Base-by-base conservation (phyloP, 2,329 filamentous ascomycete species). In the Colletotrichum tanaceti region DNA sequence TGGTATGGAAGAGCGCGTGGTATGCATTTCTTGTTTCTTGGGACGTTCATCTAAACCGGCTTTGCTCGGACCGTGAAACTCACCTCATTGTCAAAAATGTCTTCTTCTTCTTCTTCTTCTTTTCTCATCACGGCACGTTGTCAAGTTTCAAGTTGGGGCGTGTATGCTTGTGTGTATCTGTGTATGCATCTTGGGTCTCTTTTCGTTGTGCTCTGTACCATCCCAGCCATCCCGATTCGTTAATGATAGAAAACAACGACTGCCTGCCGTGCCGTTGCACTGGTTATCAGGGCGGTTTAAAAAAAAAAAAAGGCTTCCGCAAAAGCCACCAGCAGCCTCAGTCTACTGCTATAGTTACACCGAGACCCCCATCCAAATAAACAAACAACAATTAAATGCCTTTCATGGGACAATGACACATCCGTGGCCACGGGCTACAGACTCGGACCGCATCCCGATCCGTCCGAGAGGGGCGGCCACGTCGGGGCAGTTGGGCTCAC, bases 261-360 rank as follows among this genome's bases (percentile, higher is more conserved):
- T 22, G 22, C 44, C 46, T 46, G 2, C 5, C 4, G 35, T 28
- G 58, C 58, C 46, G 35, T 50, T 20, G 58, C 58, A 52, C 58
- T 22, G 39, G 10, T 49, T 35, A 10, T 49, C 28, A 5, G 7
- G 20, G 44, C 44, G n/a, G 35, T 47, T 28, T 9, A n/a, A 5
- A 28, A 49, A 24, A 16, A 14, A n/a, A 5, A 28, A 49, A 24
- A 16, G 24, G 28, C 54, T 44, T 28, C 18, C 38, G 13, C 38
- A 43, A 57, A 24, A 44, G 22, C 54, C 46, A 60, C 38, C 58
- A 41, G 22, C 44, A 35, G 32, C 32, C 9, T 35, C 7, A 35
- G 32, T 35, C 32, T 35, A 35, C 57, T 20, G 57, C 38, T 59
- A 39, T 18, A 59, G 44, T 49, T 38, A 59, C 57, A 59, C 43